These are phyloP conservation scores for Moricandia arvensis DNA, from an alignment of 345 rosid genomes.

Conservation along the genomic window DNA sequence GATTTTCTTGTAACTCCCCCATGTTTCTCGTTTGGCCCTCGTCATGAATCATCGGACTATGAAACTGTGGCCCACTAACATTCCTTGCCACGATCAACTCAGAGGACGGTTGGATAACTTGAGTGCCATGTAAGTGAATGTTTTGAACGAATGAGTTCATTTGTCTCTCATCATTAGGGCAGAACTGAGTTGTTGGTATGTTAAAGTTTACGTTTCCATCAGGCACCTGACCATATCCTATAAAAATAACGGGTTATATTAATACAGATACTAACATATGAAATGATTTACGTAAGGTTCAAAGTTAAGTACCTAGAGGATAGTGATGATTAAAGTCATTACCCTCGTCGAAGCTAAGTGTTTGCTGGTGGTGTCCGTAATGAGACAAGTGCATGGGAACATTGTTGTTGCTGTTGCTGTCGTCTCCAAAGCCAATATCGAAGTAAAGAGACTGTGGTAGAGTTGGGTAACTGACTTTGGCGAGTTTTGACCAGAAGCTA, in stretches of 20 bases:
- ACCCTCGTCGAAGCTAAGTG: neutral
- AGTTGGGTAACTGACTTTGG: conserved; percentile 40
- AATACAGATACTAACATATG: neutral
- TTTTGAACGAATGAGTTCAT: conserved; percentile 10
- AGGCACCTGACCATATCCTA: neutral
- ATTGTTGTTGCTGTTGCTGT: neutral
- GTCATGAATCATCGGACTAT: conserved; percentile 9
- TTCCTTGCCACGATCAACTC: neutral
- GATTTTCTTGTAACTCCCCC: neutral
- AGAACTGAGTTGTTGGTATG: neutral
- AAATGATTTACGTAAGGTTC: neutral
- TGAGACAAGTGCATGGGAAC: neutral
- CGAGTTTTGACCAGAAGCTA: conserved; percentile 32
- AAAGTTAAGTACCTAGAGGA: conserved; percentile 9
- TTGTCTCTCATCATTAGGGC: neutral
- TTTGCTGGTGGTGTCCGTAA: neutral
- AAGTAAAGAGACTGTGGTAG: conserved; percentile 28
- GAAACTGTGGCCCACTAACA: neutral
- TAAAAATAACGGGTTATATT: neutral
- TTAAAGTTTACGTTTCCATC: neutral
- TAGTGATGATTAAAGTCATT: neutral
- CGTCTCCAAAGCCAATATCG: conserved; percentile 1
- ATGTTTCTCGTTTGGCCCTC: neutral
- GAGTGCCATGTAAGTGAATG: neutral
- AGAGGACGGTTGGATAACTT: neutral